A percentile compares a stretch with the other conserved stretches of the same genome.
Evolutionary conservation across 1,284 basidiomycete species (phyloP).

Genomic region (Retiboletus flavoniger): DNA sequence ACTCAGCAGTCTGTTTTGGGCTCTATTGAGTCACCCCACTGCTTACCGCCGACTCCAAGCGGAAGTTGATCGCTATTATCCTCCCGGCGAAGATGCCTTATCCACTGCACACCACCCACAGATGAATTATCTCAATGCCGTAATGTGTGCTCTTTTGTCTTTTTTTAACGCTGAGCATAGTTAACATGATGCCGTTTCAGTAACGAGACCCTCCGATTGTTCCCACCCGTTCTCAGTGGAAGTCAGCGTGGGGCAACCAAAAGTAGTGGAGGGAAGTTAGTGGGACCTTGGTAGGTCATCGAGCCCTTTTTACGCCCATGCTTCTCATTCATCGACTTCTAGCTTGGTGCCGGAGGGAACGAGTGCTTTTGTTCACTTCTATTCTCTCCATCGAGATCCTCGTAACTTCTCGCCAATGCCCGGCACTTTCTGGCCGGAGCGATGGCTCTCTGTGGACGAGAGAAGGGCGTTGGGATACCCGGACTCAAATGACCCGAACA

Average conservation of each 20-base stretch:
- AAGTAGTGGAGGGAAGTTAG: constrained; percentile 38
- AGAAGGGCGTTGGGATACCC: constrained; percentile 29
- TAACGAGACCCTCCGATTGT: constrained; percentile 57
- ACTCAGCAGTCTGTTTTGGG: constrained; percentile 46
- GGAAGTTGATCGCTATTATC: constrained; percentile 51
- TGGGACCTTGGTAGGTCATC: constrained; percentile 34
- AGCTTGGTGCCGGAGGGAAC: constrained; percentile 54
- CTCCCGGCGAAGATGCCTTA: constrained; percentile 38
- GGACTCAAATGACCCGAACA: constrained; percentile 25
- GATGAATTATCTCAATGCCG: constrained; percentile 50
- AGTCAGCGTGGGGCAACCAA: constrained; percentile 48
- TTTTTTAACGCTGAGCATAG: constrained; percentile 4
- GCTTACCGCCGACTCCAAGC: constrained; percentile 45
- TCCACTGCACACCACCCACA: constrained; percentile 37
- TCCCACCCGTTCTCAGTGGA: constrained; percentile 51
- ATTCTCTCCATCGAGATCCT: constrained; percentile 45
- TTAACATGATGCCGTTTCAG: constrained; percentile 36
- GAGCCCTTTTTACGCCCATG: constrained; percentile 13
- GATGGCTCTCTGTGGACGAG: constrained; percentile 40
- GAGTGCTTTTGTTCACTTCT: constrained; percentile 45
- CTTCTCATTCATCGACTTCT: constrained; percentile 17
- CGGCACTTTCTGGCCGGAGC: constrained; percentile 43
- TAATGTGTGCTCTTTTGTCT: constrained; percentile 42
- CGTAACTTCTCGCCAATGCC: constrained; percentile 41
- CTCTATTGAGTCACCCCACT: constrained; percentile 45